These are phyloP conservation scores for Populus davidiana DNA, from an alignment of 345 rosid genomes.

Conservation along the genomic window DNA sequence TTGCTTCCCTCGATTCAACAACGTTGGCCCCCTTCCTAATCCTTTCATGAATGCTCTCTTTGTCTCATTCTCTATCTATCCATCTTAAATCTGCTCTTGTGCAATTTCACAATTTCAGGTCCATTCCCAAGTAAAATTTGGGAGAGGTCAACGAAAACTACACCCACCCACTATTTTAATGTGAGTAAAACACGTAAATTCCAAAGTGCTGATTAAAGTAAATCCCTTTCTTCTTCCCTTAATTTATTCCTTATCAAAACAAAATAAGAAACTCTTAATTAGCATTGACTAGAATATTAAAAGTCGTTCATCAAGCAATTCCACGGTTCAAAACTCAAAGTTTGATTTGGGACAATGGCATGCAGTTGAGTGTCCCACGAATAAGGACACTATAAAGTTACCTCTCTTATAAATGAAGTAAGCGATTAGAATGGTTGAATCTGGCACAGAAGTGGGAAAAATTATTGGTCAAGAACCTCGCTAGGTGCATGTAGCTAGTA, in stretches of 20 bases:
- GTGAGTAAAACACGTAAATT: slow-evolving; percentile 13
- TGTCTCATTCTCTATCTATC: slow-evolving; percentile 14
- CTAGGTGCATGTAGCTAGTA: neutral
- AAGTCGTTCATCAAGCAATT: too few species aligned
- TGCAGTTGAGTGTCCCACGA: neutral
- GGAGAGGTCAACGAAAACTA: slow-evolving; percentile 35
- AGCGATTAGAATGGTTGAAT: neutral
- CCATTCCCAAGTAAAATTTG: neutral
- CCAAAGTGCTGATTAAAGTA: neutral
- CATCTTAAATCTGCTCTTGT: neutral
- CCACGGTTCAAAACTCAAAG: neutral
- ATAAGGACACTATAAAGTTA: neutral
- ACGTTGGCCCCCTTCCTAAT: slow-evolving; percentile 30
- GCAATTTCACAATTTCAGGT: slow-evolving; percentile 7
- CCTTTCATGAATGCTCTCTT: slow-evolving; percentile 21
- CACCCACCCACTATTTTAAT: slow-evolving; percentile 1
- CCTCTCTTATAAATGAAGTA: too few species aligned
- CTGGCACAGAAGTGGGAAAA: neutral
- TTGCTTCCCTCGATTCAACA: slow-evolving; percentile 32
- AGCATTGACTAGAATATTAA: too few species aligned
- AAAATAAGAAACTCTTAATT: too few species aligned
- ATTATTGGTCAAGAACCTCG: neutral
- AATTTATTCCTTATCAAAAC: too few species aligned
- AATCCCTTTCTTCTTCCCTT: too few species aligned
- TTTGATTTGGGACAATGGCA: neutral